Percentiles rank a stretch among this genome's conserved stretches.
These are phyloP conservation scores for Lentinula sp. DNA, from an alignment of 768 basidiomycete species.

Conservation along the genomic window DNA sequence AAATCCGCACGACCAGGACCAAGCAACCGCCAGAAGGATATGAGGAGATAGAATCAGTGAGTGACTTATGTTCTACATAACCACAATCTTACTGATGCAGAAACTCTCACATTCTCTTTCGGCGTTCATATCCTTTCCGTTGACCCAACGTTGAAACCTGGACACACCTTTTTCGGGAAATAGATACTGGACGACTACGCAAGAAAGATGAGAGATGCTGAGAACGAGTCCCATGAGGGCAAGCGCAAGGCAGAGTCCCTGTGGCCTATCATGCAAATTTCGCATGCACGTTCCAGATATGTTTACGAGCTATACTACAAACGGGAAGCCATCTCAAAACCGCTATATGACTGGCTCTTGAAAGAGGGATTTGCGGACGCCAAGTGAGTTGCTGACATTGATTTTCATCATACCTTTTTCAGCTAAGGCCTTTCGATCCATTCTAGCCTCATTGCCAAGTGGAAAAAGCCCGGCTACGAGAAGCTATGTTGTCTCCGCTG, in stretches of 20 bases:
- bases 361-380: constrained; percentile 97
- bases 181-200: constrained; percentile 97
- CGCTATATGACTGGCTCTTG: constrained; percentile 95
- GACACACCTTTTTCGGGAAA: not conserved
- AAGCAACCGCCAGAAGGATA: constrained; percentile 94
- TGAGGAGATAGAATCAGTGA: constrained; percentile 84
- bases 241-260: constrained; percentile 90
- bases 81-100: constrained; percentile 1
- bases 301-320: constrained; percentile 99
- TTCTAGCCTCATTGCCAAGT: constrained; percentile 79
- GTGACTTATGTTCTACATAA: constrained; percentile 13
- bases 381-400: constrained; percentile 58
- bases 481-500: constrained; percentile 96
- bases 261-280: constrained; percentile 98
- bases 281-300: constrained; percentile 92
- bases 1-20: constrained; percentile 87
- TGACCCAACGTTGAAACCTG: not conserved
- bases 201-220: constrained; percentile 98
- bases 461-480: constrained; percentile 99
- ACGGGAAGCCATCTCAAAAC: constrained; percentile 87
- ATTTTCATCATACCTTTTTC: not conserved
- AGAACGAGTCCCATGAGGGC: constrained; percentile 98
- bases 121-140: not conserved
- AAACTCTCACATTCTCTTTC: not conserved
- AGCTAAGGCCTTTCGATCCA: not conserved